A percentile compares a stretch with the other conserved stretches of the same genome.
These are phyloP conservation scores for Syncephalastrum contaminatum DNA, from an alignment of 371 early-diverging fungal genomes.

Conservation along the genomic window DNA sequence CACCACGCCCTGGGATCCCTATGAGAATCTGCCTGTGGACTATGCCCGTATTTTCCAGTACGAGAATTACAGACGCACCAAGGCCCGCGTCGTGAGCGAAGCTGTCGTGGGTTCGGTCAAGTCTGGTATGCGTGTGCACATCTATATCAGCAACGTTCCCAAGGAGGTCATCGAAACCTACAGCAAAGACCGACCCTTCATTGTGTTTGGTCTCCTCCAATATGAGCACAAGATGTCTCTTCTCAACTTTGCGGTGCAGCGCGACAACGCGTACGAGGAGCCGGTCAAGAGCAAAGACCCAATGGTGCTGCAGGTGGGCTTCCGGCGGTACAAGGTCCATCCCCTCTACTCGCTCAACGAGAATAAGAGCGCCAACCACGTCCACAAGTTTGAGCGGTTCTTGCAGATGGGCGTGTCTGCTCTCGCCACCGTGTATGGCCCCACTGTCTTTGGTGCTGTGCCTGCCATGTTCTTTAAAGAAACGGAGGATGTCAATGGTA, in stretches of 20 bases:
- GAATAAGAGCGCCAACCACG: constrained; percentile 81
- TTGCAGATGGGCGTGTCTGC: constrained; percentile 68
- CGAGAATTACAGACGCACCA: constrained; percentile 79
- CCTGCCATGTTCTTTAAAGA: constrained; percentile 78
- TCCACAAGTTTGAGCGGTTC: constrained; percentile 95
- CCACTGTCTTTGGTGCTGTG: constrained; percentile 81
- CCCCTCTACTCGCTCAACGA: constrained; percentile 91
- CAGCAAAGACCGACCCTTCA: constrained; percentile 57
- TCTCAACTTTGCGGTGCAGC: constrained; percentile 74
- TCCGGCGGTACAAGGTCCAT: constrained; percentile 78
- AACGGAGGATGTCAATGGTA: constrained; percentile 58
- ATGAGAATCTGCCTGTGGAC: constrained; percentile 94
- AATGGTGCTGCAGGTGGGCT: constrained; percentile 83
- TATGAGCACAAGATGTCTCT: constrained; percentile 94
- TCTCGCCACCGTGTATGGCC: constrained; percentile 87
- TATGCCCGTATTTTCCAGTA: constrained; percentile 95
- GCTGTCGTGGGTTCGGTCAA: constrained; percentile 55
- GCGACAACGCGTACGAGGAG: constrained; percentile 70
- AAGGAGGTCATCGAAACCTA: constrained; percentile 24
- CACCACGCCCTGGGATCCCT: constrained; percentile 96
- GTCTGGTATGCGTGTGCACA: constrained; percentile 64
- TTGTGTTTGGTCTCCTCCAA: constrained; percentile 84
- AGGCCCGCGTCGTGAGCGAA: constrained; percentile 66
- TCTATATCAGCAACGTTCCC: constrained; percentile 74
- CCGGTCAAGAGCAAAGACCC: constrained; percentile 84